Conservation (phyloP, 164 flowering plant species). For the Annona squamosa region DNA sequence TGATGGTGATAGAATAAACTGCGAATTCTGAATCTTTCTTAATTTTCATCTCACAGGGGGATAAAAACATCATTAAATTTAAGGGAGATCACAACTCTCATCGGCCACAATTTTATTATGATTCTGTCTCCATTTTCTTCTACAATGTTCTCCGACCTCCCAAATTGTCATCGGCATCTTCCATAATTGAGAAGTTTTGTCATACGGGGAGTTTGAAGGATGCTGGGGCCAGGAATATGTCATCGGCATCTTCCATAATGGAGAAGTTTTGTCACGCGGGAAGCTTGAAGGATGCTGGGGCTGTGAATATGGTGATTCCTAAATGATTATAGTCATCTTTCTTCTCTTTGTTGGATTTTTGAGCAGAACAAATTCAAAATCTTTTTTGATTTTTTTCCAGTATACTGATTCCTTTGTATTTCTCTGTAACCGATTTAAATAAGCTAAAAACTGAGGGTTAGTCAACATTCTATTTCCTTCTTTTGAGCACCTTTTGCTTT, state of each 20-base stretch:
- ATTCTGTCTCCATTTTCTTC: conserved; percentile 92
- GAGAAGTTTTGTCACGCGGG: conserved; percentile 66
- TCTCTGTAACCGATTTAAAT: not conserved
- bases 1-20: not conserved
- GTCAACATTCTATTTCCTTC: not conserved
- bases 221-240: conserved; percentile 30
- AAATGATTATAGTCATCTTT: not conserved
- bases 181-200: conserved; percentile 59
- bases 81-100: conserved; percentile 97
- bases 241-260: conserved; percentile 44
- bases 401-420: not conserved
- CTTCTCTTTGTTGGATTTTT: not conserved
- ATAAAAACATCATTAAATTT: conserved; percentile 82
- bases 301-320: conserved; percentile 59
- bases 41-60: conserved; percentile 54
- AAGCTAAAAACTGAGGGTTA: not conserved
- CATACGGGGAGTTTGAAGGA: conserved; percentile 45
- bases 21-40: not conserved
- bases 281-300: conserved; percentile 31
- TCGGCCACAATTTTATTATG: conserved; percentile 82
- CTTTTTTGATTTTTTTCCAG: too few relatives aligned
- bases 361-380: too few relatives aligned
- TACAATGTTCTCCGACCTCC: conserved; percentile 89
- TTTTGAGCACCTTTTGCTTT: not conserved
- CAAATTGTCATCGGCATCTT: conserved; percentile 39